Percentiles rank a stretch among this genome's conserved stretches.
These are phyloP conservation scores for Colletotrichum musae DNA, from an alignment of 2,329 filamentous ascomycete genomes.

Conservation along the genomic window DNA sequence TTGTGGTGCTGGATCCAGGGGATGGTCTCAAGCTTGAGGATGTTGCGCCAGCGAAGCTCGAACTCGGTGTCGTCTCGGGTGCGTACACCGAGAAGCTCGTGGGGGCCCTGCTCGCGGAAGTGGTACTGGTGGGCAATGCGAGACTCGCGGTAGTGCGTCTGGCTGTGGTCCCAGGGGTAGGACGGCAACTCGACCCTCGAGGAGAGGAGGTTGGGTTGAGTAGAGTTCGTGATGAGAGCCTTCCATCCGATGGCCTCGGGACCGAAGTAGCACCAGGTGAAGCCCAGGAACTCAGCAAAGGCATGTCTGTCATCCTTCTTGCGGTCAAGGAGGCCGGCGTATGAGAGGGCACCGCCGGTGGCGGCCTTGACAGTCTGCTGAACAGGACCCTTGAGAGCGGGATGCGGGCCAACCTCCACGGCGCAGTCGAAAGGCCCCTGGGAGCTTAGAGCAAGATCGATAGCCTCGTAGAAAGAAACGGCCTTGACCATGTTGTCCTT, in stretches of 20 bases:
- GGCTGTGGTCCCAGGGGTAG: conserved; percentile 56
- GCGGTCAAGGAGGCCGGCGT: conserved; percentile 51
- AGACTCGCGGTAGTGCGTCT: conserved; percentile 53
- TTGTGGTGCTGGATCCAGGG: conserved; percentile 57
- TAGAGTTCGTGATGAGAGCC: conserved; percentile 44
- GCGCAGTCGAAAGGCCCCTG: conserved; percentile 39
- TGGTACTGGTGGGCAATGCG: conserved; percentile 49
- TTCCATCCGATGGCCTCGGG: conserved; percentile 43
- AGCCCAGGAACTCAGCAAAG: conserved; percentile 52
- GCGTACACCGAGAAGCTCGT: conserved; percentile 51
- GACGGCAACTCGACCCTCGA: conserved; percentile 50
- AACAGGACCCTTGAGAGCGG: conserved; percentile 57
- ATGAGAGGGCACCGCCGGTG: conserved; percentile 49
- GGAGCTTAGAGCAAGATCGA: conserved; percentile 37
- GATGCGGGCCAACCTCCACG: conserved; percentile 55
- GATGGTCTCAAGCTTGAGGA: conserved; percentile 42
- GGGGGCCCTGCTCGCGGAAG: conserved; percentile 48
- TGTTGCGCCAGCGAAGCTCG: conserved; percentile 43
- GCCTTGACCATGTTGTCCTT: conserved; percentile 48
- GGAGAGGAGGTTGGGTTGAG: conserved; percentile 41
- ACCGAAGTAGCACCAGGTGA: conserved; percentile 51
- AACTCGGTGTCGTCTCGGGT: conserved; percentile 34
- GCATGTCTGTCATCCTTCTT: conserved; percentile 48
- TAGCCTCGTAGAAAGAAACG: conserved; percentile 47
- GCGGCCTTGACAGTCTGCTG: conserved; percentile 60